These are phyloP conservation scores for Delonix regia DNA, from an alignment of 306 rosid species.

Conservation along the genomic window DNA sequence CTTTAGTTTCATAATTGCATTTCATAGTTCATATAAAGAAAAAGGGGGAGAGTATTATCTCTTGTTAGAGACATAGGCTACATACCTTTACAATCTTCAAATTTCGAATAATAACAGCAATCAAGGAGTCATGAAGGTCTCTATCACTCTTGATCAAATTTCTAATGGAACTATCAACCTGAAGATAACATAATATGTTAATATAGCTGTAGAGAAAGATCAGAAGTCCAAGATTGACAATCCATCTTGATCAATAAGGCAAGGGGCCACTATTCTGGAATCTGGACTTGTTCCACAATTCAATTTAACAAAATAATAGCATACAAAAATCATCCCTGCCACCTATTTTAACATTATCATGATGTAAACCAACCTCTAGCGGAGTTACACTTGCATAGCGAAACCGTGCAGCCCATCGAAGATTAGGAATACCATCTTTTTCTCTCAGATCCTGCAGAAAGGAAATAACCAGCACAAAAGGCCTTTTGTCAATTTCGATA, in stretches of 20 bases:
- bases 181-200: slow-evolving; percentile 35
- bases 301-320: not conserved
- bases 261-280: slow-evolving; percentile 16
- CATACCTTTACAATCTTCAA: slow-evolving; percentile 84
- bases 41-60: slow-evolving; percentile 4
- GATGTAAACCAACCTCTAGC: slow-evolving; percentile 70
- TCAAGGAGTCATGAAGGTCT: slow-evolving; percentile 73
- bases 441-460: slow-evolving; percentile 71
- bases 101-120: slow-evolving; percentile 76
- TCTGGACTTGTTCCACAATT: slow-evolving; percentile 22
- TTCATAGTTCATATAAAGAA: not conserved
- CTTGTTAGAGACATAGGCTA: slow-evolving; percentile 29
- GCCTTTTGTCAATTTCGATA: slow-evolving; percentile 31
- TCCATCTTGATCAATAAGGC: not conserved
- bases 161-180: slow-evolving; percentile 63
- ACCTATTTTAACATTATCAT: slow-evolving; percentile 27
- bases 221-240: slow-evolving; percentile 4
- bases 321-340: slow-evolving; percentile 11
- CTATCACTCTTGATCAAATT: slow-evolving; percentile 72
- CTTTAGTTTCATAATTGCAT: not conserved
- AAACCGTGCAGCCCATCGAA: slow-evolving; percentile 81
- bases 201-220: slow-evolving; percentile 8
- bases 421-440: slow-evolving; percentile 86
- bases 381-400: slow-evolving; percentile 76
- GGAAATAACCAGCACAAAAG: slow-evolving; percentile 25